phyloP scores from a whole-genome alignment of 2,329 filamentous ascomycete genomes.

The Pochonia chlamydosporia region DNA sequence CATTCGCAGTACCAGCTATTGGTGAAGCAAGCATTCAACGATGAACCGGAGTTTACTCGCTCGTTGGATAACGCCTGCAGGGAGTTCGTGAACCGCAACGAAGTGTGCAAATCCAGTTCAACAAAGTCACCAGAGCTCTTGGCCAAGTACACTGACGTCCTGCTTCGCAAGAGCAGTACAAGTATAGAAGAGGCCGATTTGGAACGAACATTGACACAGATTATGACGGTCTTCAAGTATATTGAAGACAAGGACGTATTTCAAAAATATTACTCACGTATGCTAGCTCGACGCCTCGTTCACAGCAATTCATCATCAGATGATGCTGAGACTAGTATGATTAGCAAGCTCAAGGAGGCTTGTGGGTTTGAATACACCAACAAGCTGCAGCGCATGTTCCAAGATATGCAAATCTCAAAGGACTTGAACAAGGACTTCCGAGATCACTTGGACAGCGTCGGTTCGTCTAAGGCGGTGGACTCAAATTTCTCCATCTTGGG shows the following conservation, averaged over 20 bases:
- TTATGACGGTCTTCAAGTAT: conserved; percentile 99
- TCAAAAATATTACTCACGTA: conserved; percentile 98
- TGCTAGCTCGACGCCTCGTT: conserved; percentile 90
- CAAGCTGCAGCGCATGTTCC: conserved; percentile 99
- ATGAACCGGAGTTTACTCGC: conserved; percentile 93
- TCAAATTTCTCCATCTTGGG: conserved; percentile 89
- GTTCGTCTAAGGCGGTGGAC: conserved; percentile 66
- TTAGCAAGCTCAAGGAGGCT: conserved; percentile 96
- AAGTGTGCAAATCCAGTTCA: conserved; percentile 87
- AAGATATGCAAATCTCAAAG: conserved; percentile 98
- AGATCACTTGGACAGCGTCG: conserved; percentile 56
- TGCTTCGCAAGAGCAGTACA: conserved; percentile 88
- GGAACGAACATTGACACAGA: conserved; percentile 80
- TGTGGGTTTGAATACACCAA: conserved; percentile 99
- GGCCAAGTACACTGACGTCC: conserved; percentile 89
- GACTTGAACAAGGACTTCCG: conserved; percentile 89
- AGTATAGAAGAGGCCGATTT: conserved; percentile 91
- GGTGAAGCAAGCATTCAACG: conserved; percentile 87
- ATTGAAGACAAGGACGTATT: conserved; percentile 99
- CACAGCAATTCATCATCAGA: conserved; percentile 94
- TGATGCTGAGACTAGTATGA: conserved; percentile 98
- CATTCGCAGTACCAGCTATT: conserved; percentile 89
- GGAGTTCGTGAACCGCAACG: conserved; percentile 97
- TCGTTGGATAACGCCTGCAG: conserved; percentile 95
- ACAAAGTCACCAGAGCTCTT: conserved; percentile 92